Evolutionary conservation across 148 eudicot genomes (phyloP).

Genomic region (Fagopyrum esculentum): DNA sequence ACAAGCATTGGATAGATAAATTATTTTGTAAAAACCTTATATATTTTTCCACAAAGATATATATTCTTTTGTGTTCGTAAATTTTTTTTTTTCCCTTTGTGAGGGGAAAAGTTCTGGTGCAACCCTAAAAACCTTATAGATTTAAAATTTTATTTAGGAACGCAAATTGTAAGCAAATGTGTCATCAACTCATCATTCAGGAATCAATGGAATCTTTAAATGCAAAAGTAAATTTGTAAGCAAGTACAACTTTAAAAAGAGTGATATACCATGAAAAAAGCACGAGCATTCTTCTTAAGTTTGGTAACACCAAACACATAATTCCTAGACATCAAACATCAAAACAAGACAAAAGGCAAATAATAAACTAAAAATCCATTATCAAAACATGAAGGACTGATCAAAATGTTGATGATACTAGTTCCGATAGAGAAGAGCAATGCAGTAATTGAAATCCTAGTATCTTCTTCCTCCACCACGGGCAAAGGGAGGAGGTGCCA

Average conservation of each 20-base stretch:
- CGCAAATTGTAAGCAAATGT: too few relatives aligned
- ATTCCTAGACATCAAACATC: background rate
- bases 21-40: too few relatives aligned
- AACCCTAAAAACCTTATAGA: too few relatives aligned
- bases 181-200: too few relatives aligned
- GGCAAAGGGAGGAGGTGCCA: conserved; percentile 5
- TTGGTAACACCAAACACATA: background rate
- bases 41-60: too few relatives aligned
- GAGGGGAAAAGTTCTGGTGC: too few relatives aligned
- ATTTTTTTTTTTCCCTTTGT: too few relatives aligned
- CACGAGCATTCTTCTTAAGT: background rate
- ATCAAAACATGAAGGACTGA: background rate
- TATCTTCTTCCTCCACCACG: conserved; percentile 27
- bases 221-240: background rate
- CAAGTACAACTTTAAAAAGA: background rate
- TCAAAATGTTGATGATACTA: background rate
- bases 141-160: too few relatives aligned
- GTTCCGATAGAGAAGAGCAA: background rate
- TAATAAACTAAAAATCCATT: background rate
- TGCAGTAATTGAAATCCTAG: conserved; percentile 5
- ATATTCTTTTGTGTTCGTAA: too few relatives aligned
- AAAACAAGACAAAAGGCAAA: background rate
- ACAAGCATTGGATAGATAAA: too few relatives aligned
- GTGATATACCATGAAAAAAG: background rate
- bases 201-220: too few relatives aligned